phyloP scores from a whole-genome alignment of 164 flowering plant species.

The Sedum album region DNA sequence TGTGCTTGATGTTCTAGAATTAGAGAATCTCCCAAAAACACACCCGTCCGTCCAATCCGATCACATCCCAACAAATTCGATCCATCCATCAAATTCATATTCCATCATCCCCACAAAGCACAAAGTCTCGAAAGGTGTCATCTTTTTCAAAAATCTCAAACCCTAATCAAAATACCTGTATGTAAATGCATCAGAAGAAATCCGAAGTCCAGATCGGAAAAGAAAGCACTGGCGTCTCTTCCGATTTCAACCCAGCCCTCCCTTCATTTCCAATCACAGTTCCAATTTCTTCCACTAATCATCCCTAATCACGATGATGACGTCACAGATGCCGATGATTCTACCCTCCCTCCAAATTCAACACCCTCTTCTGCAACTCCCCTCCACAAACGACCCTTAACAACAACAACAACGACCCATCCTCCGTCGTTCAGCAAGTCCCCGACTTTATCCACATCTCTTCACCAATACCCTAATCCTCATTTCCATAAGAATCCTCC shows the following conservation, averaged over 20 bases:
- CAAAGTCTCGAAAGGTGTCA: too few relatives aligned
- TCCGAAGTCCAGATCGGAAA: slow-evolving; percentile 63
- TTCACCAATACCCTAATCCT: slow-evolving; percentile 19
- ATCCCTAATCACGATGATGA: too few relatives aligned
- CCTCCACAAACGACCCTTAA: slow-evolving; percentile 39
- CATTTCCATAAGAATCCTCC: slow-evolving; percentile 11
- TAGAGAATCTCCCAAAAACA: too few relatives aligned
- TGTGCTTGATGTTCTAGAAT: too few relatives aligned
- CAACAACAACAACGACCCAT: too few relatives aligned
- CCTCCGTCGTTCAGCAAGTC: slow-evolving; percentile 33
- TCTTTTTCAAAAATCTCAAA: too few relatives aligned
- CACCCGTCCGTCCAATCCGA: not conserved
- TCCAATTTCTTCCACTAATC: too few relatives aligned
- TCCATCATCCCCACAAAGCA: not conserved
- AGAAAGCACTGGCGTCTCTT: slow-evolving; percentile 69
- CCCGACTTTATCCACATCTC: slow-evolving; percentile 26
- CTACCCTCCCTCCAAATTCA: slow-evolving; percentile 24
- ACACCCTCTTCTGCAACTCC: slow-evolving; percentile 29
- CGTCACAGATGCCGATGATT: not conserved
- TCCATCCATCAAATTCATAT: not conserved
- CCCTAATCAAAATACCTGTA: too few relatives aligned
- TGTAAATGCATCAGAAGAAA: slow-evolving; percentile 57
- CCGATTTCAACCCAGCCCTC: slow-evolving; percentile 41
- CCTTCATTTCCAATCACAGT: slow-evolving; percentile 7
- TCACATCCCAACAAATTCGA: not conserved